Base-by-base conservation (phyloP, 2,329 filamentous ascomycete species). In the Albifimbria verrucaria region DNA sequence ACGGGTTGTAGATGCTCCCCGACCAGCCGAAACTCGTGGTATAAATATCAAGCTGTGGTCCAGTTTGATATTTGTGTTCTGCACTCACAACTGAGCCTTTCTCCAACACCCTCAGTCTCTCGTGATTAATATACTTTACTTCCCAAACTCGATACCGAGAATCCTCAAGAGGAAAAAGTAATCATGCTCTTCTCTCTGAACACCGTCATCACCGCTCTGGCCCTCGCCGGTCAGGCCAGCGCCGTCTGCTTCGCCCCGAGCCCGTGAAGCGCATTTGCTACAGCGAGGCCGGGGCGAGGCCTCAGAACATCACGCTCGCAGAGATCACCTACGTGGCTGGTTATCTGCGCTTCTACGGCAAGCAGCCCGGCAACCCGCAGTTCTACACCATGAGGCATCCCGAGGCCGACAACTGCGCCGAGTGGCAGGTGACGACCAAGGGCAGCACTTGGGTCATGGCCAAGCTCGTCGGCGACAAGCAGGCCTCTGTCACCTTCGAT, bases 401-500 rank as follows among this genome's bases (percentile, higher is more conserved):
- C 9, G 55, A 56, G 10, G 53, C 53, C 1, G 36, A 48, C 4
- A 49, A 59, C 49, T 63, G 60, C 50, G 57, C n/a, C 22, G 60
- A 64, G 36, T 64, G 58, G 56, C 17, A 32, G 1, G 17, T 62
- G 7, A 56, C 18, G 20, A 49, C 44, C 3, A 10, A 45, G 5
- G 7, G 41, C 6, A 26, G 41, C 1, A 48, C 50, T 7, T 32
- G 48, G 18, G 51, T 26, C 17, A 20, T 54, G 18, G 55, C 51
- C 20, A 59, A 63, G 45, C 48, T 62, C 18, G 24, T 63, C 18
- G 39, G 36, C 41, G 28, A 52, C 2, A 42, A 50, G 25, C 45
- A 60, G 32, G 56, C 59, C 17, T 58, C 52, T 15, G 56, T 63
- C 11, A 51, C 61, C 12, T 61, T 54, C 44, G 53, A 52, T 11